phyloP scores from a whole-genome alignment of 2,329 filamentous ascomycete species.

The Pestalotiopsis sp. region DNA sequence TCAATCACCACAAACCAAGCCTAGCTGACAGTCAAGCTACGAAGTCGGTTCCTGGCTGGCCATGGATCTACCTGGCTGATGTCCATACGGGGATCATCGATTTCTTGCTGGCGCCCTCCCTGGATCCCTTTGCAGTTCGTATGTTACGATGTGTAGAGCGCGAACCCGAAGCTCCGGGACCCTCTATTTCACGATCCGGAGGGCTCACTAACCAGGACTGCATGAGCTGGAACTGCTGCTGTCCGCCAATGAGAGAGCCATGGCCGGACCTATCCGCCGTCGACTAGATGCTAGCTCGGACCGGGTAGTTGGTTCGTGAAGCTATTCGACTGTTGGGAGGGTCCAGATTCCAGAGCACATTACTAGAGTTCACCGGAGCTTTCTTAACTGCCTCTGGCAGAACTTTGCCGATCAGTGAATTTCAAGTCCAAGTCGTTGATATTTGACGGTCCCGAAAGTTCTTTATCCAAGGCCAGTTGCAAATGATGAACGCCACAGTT shows the following conservation, averaged over 20 bases:
- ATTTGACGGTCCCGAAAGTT: background rate
- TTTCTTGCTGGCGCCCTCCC: no score
- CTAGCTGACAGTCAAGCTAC: background rate
- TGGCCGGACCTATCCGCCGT: background rate
- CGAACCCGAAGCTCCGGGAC: background rate
- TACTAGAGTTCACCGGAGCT: background rate
- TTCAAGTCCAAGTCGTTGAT: background rate
- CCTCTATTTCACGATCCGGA: background rate
- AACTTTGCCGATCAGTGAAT: background rate
- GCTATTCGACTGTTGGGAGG: background rate
- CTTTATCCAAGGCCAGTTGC: background rate
- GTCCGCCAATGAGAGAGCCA: background rate
- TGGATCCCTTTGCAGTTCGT: background rate
- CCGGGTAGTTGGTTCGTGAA: background rate
- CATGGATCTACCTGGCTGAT: background rate
- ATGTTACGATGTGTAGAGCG: background rate
- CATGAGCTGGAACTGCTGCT: background rate
- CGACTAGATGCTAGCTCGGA: background rate
- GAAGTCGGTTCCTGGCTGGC: background rate
- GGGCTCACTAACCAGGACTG: background rate
- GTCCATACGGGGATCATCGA: background rate
- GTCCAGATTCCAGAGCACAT: background rate
- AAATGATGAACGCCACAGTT: no score
- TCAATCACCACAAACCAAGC: background rate
- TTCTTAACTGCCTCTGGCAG: background rate